Conservation (phyloP, 257 asterid species). For the Solanum chilense region DNA sequence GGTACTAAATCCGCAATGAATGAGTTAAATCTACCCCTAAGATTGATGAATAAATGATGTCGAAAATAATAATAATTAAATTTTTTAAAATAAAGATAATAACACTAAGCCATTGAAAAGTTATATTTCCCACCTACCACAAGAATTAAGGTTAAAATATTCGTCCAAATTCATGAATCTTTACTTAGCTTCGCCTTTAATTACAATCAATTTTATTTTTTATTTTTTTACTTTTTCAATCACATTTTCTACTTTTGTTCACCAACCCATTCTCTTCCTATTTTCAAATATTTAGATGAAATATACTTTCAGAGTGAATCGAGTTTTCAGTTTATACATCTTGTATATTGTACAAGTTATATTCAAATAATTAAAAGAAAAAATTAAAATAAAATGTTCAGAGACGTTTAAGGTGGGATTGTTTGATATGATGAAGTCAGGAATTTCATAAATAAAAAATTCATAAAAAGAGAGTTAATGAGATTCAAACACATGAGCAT, state of each 20-base stretch:
- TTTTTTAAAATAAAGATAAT: not conserved
- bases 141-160: not conserved
- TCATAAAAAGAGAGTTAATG: too few relatives aligned
- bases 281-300: not conserved
- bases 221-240: too few relatives aligned
- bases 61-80: not conserved
- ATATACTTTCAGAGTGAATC: not conserved
- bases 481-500: not conserved
- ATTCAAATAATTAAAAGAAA: not conserved
- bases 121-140: not conserved
- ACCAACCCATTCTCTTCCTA: not conserved
- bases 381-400: not conserved
- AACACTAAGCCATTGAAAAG: not conserved
- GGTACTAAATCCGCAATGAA: not conserved
- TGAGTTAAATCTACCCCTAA: too few relatives aligned
- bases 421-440: not conserved
- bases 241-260: not conserved
- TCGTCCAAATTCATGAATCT: accelerated
- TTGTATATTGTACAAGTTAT: not conserved
- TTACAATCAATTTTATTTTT: not conserved
- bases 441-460: too few relatives aligned
- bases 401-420: not conserved
- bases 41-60: not conserved
- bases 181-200: not conserved
- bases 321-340: not conserved